Conservation (phyloP, 768 basidiomycete genomes). For the Boletus patriciae region DNA sequence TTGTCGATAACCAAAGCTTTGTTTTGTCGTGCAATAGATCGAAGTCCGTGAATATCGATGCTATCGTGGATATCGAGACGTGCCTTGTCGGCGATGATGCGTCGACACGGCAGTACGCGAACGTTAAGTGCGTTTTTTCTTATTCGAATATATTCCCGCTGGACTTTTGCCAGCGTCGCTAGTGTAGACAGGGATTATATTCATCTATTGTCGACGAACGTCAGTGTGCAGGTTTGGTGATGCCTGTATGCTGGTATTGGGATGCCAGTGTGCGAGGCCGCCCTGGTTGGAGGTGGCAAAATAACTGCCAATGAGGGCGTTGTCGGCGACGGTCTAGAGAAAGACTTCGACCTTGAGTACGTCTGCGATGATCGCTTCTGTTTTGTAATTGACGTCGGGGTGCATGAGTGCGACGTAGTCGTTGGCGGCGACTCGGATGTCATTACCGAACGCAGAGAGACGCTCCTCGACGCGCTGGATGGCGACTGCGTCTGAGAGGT, state of each 20-base stretch:
- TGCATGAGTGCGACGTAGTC: constrained; percentile 99
- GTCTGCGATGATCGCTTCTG: constrained; percentile 99
- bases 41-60: too few relatives aligned
- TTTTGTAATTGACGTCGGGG: constrained; percentile 96
- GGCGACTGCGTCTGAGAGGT: constrained; percentile 88
- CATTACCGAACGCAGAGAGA: constrained; percentile 94
- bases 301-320: constrained; percentile 96
- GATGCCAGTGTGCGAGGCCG: constrained; percentile 95
- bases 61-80: too few relatives aligned
- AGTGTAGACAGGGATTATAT: too few relatives aligned
- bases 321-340: constrained; percentile 94
- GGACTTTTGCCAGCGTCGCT: too few relatives aligned
- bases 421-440: constrained; percentile 97
- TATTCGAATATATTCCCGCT: too few relatives aligned
- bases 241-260: constrained; percentile 86
- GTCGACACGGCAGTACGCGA: too few relatives aligned
- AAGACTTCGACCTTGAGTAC: constrained; percentile 99
- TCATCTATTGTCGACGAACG: too few relatives aligned
- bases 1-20: too few relatives aligned
- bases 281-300: constrained; percentile 96
- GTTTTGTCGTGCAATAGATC: too few relatives aligned
- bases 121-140: too few relatives aligned
- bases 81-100: too few relatives aligned
- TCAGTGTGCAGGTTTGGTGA: too few relatives aligned
- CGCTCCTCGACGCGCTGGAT: constrained; percentile 98